Evolutionary conservation across 306 rosid genomes (phyloP).

Genomic region (Malus sieversii): DNA sequence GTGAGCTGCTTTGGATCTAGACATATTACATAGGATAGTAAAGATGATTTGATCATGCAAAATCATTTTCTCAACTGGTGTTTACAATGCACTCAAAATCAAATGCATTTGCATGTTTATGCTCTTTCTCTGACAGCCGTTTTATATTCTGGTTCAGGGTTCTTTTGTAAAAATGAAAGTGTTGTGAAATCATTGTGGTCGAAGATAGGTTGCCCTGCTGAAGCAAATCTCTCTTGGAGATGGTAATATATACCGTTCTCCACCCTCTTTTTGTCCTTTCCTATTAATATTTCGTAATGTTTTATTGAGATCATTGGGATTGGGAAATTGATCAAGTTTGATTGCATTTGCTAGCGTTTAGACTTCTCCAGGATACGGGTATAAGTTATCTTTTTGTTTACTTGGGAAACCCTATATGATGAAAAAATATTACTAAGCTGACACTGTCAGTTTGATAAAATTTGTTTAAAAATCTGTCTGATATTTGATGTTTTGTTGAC

Average conservation of each 20-base stretch:
- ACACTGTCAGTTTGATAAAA: background rate
- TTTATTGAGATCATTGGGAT: background rate
- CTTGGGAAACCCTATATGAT: background rate
- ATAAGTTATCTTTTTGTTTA: background rate
- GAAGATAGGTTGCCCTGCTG: conserved; percentile 61
- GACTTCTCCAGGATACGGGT: background rate
- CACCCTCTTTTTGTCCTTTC: background rate
- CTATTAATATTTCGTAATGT: too few species aligned
- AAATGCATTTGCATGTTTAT: background rate
- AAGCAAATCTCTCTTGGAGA: conserved; percentile 84
- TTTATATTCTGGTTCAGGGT: conserved; percentile 30
- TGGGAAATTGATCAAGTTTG: background rate
- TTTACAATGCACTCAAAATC: background rate
- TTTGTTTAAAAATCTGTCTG: too few species aligned
- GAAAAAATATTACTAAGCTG: background rate
- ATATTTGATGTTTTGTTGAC: background rate
- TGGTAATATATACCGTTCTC: conserved; percentile 46
- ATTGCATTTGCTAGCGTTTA: background rate
- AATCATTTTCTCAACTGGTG: background rate
- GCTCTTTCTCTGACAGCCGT: background rate
- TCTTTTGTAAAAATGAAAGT: conserved; percentile 21
- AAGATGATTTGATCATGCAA: background rate
- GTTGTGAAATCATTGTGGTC: conserved; percentile 41
- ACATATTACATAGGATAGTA: background rate
- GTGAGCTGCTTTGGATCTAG: background rate